These are phyloP conservation scores for Harringtonia aguacate DNA, from an alignment of 2,329 filamentous ascomycete genomes.

Conservation along the genomic window DNA sequence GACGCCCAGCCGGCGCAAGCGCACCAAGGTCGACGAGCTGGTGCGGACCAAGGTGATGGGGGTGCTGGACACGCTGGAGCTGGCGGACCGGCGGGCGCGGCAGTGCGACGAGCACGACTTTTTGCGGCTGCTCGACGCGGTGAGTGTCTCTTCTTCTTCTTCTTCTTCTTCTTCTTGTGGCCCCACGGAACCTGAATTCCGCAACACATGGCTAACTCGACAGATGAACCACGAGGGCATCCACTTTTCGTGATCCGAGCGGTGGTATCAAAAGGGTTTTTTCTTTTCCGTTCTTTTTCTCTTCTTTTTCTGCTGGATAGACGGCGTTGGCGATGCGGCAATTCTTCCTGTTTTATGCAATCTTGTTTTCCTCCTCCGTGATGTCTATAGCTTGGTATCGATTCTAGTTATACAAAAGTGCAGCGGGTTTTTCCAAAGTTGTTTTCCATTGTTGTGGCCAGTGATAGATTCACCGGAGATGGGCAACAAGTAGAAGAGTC, in stretches of 20 bases:
- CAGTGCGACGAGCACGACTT: conserved; percentile 93
- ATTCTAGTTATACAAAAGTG: too few relatives aligned
- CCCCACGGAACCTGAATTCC: too few relatives aligned
- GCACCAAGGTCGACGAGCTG: conserved; percentile 68
- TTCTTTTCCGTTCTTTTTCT: neutral
- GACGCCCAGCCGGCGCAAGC: conserved; percentile 61
- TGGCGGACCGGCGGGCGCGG: conserved; percentile 71
- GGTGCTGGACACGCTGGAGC: conserved; percentile 69
- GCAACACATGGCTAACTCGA: conserved; percentile 7
- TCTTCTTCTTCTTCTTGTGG: neutral
- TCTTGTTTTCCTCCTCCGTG: too few relatives aligned
- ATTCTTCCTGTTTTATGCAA: too few relatives aligned
- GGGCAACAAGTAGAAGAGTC: too few relatives aligned
- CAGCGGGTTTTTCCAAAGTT: too few relatives aligned
- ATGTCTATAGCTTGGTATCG: too few relatives aligned
- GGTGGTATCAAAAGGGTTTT: neutral
- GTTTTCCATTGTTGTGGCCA: too few relatives aligned
- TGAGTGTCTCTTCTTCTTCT: conserved; percentile 8
- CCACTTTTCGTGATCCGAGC: conserved; percentile 59
- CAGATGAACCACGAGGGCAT: conserved; percentile 82
- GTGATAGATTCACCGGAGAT: too few relatives aligned
- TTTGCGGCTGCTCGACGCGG: conserved; percentile 60
- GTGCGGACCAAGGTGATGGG: conserved; percentile 81
- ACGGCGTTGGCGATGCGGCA: too few relatives aligned
- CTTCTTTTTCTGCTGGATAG: too few relatives aligned